Percentiles rank a stretch among this genome's conserved stretches.
Evolutionary conservation across 2,329 filamentous ascomycete genomes (phyloP).

Genomic region (Pseudogymnoascus sp.): DNA sequence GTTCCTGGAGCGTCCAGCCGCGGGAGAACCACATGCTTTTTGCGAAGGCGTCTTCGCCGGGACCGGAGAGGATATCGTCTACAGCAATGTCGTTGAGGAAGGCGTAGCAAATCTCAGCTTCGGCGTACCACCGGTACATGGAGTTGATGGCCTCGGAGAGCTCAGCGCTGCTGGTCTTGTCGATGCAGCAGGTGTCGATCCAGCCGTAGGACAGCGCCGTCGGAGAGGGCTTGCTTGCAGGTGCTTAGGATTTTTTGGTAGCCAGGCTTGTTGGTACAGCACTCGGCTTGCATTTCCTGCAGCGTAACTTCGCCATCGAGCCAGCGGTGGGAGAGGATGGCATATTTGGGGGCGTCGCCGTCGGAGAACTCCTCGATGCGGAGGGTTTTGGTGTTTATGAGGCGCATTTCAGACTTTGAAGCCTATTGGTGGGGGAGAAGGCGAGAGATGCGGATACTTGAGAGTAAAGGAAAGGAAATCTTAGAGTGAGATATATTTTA

Average conservation of each 20-base stretch:
- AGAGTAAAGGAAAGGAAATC: background rate
- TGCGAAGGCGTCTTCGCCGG: background rate
- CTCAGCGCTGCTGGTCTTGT: slow-evolving; percentile 13
- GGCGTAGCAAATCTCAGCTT: slow-evolving; percentile 4
- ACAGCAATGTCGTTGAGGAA: background rate
- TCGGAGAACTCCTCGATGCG: slow-evolving; percentile 20
- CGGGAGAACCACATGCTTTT: slow-evolving; percentile 1
- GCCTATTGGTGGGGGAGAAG: background rate
- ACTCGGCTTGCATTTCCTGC: slow-evolving; percentile 11
- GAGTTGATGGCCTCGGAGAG: slow-evolving; percentile 12
- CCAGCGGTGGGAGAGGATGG: slow-evolving; percentile 17
- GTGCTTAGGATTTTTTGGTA: background rate
- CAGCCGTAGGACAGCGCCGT: background rate
- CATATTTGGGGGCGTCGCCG: slow-evolving; percentile 19
- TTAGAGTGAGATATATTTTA: background rate
- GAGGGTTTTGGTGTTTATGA: slow-evolving; percentile 13
- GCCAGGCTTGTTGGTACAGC: background rate
- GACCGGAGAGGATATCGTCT: background rate
- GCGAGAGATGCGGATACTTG: background rate
- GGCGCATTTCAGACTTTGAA: slow-evolving; percentile 5
- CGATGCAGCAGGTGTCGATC: slow-evolving; percentile 14
- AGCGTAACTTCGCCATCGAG: slow-evolving; percentile 12
- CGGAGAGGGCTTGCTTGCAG: background rate
- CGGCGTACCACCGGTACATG: slow-evolving; percentile 11
- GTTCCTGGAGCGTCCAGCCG: background rate